Base-by-base conservation (phyloP, 1,139 yeast species). In the Taphrina betulina region DNA sequence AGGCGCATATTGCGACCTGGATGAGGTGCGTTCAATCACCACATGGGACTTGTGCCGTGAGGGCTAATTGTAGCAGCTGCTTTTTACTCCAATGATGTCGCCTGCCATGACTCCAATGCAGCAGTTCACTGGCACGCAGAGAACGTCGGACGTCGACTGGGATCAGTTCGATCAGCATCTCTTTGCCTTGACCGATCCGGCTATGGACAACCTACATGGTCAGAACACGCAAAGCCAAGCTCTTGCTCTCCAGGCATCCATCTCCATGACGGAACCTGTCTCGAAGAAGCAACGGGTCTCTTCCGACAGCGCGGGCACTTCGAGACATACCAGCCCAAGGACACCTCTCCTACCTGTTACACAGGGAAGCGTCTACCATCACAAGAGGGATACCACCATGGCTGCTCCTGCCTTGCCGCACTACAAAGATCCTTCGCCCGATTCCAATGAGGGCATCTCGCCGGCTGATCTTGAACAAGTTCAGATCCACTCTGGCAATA, bases 71-170 rank as follows among this genome's bases (percentile, higher is more conserved):
- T 34, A 16, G 12, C 26, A 50, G 46, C 17, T 50, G 10, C 28
- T 50, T 16, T 50, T 50, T 31, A 40, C 54, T 14, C 54, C 54
- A 12, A 50, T 50, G 54, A 38, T 50, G 46, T 50, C 54, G 20
- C 54, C 54, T 14, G 54, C 54, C 24, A 50, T 50, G 54, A 40
- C 46, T n/a, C 54, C 54, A 5, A 23, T 50, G 41, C 54, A 50
- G 17, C 37, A 50, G 19, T 33, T 16, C 8, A 29, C 22, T 14
- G 28, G 35, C 17, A n/a, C 22, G 17, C 38, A 29, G 26, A n/a
- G 8, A 12, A 5, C 36, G 5, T 31, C 36, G 22, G 45, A 50
- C 10, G 46, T 50, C 20, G 54, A 50, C 12, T 50, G 54, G 54
- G 54, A 50, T 19, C 46, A 42, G 5, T 50, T 50, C n/a, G 54